These are phyloP conservation scores for Aspergillus sojae DNA, from an alignment of 2,329 filamentous ascomycete genomes.

Conservation along the genomic window DNA sequence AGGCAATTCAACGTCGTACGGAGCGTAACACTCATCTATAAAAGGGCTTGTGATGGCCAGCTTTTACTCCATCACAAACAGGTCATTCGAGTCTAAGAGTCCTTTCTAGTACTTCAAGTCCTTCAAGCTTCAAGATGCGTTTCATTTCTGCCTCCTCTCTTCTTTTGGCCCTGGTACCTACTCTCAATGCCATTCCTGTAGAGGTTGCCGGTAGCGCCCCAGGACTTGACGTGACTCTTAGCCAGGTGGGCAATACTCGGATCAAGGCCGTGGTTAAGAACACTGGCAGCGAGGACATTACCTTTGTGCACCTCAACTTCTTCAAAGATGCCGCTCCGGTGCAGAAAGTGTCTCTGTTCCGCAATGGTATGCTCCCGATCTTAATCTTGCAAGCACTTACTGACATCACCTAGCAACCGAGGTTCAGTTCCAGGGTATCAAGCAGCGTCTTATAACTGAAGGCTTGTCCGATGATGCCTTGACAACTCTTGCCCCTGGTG, in stretches of 20 bases:
- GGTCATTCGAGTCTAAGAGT: not conserved
- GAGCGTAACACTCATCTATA: not conserved
- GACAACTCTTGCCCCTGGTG: slow-evolving; percentile 33
- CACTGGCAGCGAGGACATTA: slow-evolving; percentile 34
- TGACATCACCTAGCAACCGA: slow-evolving; percentile 27
- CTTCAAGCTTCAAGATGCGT: slow-evolving; percentile 22
- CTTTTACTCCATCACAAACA: not conserved
- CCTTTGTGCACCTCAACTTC: slow-evolving; percentile 40
- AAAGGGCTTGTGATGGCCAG: not conserved
- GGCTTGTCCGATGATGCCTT: slow-evolving; percentile 33
- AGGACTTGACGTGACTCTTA: slow-evolving; percentile 36
- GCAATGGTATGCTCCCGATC: slow-evolving; percentile 27
- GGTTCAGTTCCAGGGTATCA: slow-evolving; percentile 37
- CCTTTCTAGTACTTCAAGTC: not conserved
- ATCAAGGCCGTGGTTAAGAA: slow-evolving; percentile 43
- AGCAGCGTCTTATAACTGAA: slow-evolving; percentile 28
- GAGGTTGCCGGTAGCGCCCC: slow-evolving; percentile 13
- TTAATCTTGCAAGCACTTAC: not conserved
- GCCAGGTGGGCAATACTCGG: slow-evolving; percentile 32
- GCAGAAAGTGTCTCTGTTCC: slow-evolving; percentile 39
- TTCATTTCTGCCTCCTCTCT: slow-evolving; percentile 23
- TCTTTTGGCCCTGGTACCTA: slow-evolving; percentile 24
- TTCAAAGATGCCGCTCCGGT: slow-evolving; percentile 38
- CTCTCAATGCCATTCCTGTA: slow-evolving; percentile 23
- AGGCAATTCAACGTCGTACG: not conserved